Percentiles rank a stretch among this genome's conserved stretches.
Conservation (phyloP, 75 land plant genomes). For the Selaginella moellendorffii region DNA sequence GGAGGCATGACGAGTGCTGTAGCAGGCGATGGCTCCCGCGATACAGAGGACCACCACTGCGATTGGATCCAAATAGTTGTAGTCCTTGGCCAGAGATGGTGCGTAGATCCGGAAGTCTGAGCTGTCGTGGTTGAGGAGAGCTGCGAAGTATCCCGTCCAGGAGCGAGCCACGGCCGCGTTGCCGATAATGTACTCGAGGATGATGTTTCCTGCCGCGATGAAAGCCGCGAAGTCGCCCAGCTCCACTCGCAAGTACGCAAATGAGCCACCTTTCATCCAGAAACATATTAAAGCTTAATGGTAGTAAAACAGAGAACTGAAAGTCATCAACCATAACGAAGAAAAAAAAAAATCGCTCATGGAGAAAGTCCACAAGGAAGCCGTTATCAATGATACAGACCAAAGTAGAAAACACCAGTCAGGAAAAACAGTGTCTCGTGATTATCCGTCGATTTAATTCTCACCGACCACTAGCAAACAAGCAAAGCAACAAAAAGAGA, state of each 20-base stretch:
- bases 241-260: constrained; percentile 20
- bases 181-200: constrained; percentile 51
- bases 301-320: neutral
- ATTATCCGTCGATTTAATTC: too few relatives aligned
- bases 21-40: constrained; percentile 25
- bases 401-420: too few relatives aligned
- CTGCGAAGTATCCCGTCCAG: constrained; percentile 72
- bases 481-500: too few relatives aligned
- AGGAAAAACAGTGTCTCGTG: too few relatives aligned
- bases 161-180: constrained; percentile 60
- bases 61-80: constrained; percentile 34
- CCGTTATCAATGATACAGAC: neutral
- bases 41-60: constrained; percentile 44
- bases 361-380: neutral
- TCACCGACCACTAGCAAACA: too few relatives aligned
- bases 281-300: neutral
- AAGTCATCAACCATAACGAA: neutral
- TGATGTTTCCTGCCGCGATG: constrained; percentile 67
- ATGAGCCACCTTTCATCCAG: neutral
- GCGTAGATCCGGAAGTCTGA: constrained; percentile 39
- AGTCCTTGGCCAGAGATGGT: neutral
- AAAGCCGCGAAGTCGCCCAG: constrained; percentile 72
- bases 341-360: neutral
- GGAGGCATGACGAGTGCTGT: constrained; percentile 40
- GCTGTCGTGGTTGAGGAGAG: constrained; percentile 31